A percentile compares a stretch with the other conserved stretches of the same genome.
Conservation (phyloP, 345 rosid species). For the Pugionium cornutum region DNA sequence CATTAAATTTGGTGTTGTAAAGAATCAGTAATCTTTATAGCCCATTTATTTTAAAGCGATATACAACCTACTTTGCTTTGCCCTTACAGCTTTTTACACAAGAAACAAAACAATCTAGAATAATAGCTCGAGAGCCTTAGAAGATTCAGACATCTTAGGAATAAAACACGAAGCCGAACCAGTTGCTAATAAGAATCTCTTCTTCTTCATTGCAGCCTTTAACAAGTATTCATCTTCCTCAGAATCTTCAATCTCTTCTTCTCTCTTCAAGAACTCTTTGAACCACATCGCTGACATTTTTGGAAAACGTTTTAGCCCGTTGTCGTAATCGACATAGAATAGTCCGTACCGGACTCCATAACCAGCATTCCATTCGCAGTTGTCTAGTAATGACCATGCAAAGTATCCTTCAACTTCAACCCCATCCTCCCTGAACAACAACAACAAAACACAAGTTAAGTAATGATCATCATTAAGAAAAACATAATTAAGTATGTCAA, state of each 20-base stretch:
- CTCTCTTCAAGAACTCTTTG: slow-evolving; percentile 50
- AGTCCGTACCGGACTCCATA: slow-evolving; percentile 56
- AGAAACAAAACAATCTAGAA: slow-evolving; percentile 18
- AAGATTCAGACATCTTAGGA: slow-evolving; percentile 43
- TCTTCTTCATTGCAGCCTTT: slow-evolving; percentile 30
- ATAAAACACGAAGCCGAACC: slow-evolving; percentile 35
- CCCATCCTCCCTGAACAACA: slow-evolving; percentile 45
- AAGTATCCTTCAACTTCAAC: slow-evolving; percentile 57
- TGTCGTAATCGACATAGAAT: slow-evolving; percentile 51
- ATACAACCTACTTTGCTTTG: slow-evolving; percentile 5
- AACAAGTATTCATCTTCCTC: slow-evolving; percentile 31
- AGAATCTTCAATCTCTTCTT: slow-evolving; percentile 36
- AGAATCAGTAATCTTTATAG: no score
- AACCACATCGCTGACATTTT: slow-evolving; percentile 71
- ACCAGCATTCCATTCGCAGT: slow-evolving; percentile 64
- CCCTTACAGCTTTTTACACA: slow-evolving; percentile 17
- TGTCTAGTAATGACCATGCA: slow-evolving; percentile 64
- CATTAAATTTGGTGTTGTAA: no score
- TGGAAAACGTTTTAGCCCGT: slow-evolving; percentile 58
- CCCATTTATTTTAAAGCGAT: no score
- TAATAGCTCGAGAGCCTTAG: slow-evolving; percentile 36
- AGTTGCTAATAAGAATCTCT: slow-evolving; percentile 37
- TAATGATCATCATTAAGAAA: slow-evolving; percentile 13
- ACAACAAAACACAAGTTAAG: not conserved
- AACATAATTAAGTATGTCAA: no score